Conservation (phyloP, 1,284 basidiomycete species). For the Pulveroboletus sp. region DNA sequence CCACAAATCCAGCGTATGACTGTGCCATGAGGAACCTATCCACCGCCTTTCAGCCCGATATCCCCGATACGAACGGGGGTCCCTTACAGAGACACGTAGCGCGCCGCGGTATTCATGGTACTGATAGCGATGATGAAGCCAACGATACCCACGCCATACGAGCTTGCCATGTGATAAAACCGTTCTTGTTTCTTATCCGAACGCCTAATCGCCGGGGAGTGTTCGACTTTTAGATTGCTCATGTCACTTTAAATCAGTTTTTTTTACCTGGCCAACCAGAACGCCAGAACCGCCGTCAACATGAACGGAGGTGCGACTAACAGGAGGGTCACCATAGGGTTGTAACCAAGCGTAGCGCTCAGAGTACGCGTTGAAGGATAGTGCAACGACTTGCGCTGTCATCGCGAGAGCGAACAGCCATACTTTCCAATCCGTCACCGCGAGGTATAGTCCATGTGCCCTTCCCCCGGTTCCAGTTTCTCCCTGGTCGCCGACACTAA, state of each 20-base stretch:
- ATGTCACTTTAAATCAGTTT: neutral
- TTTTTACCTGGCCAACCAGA: constrained; percentile 50
- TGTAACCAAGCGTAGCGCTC: constrained; percentile 69
- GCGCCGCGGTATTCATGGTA: constrained; percentile 66
- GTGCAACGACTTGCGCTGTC: constrained; percentile 31
- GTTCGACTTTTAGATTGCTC: constrained; percentile 14
- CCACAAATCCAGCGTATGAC: constrained; percentile 67
- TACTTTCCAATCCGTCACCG: constrained; percentile 68
- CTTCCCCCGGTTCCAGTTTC: constrained; percentile 34
- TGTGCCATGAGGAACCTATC: constrained; percentile 73
- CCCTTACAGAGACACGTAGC: constrained; percentile 67
- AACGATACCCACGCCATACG: constrained; percentile 56
- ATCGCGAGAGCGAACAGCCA: constrained; percentile 59
- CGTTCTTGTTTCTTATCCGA: constrained; percentile 52
- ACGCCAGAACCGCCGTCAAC: constrained; percentile 62
- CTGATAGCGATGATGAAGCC: constrained; percentile 75
- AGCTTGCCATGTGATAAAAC: constrained; percentile 62
- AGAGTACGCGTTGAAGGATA: constrained; percentile 79
- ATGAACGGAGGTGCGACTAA: constrained; percentile 80
- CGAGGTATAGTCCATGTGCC: constrained; percentile 54
- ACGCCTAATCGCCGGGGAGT: constrained; percentile 6
- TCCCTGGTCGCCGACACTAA: constrained; percentile 39
- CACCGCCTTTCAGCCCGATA: constrained; percentile 2
- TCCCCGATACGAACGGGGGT: constrained; percentile 1
- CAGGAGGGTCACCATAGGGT: constrained; percentile 62